These are phyloP conservation scores for Leccinum subspadiceum DNA, from an alignment of 1,284 basidiomycete species.

Conservation along the genomic window DNA sequence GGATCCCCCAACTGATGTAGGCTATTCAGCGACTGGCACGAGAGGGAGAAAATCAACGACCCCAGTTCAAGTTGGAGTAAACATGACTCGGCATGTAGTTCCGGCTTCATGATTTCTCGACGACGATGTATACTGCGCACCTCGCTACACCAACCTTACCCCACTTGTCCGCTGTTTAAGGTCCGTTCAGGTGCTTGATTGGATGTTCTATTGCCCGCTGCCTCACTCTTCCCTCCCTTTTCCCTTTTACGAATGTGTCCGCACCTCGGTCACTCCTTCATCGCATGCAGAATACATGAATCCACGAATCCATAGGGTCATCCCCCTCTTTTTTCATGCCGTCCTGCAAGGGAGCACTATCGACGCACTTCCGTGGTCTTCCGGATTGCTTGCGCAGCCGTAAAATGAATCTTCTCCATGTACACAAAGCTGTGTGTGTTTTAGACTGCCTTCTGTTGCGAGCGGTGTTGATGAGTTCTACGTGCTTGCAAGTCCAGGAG, in stretches of 20 bases:
- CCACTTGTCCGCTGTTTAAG: constrained; percentile 23
- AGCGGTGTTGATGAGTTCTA: constrained; percentile 1
- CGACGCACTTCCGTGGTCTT: constrained; percentile 7
- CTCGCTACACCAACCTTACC: constrained; percentile 9
- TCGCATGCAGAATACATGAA: constrained; percentile 4
- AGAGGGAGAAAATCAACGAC: constrained; percentile 1
- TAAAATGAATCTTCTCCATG: constrained; percentile 27
- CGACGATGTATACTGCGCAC: constrained; percentile 7
- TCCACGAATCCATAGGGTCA: constrained; percentile 7
- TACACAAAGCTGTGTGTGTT: constrained; percentile 14
- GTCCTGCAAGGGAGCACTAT: constrained; percentile 4
- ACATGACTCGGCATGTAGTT: constrained; percentile 13
- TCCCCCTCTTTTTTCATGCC: constrained; percentile 9
- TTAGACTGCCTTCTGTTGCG: constrained; percentile 7
- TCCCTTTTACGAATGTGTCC: constrained; percentile 16
- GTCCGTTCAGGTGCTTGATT: constrained; percentile 24
- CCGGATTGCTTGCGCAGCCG: constrained; percentile 22
- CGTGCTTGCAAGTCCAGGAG: background rate
- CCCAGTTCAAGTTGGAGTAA: constrained; percentile 2
- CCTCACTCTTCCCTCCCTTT: constrained; percentile 24
- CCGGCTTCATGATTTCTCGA: constrained; percentile 8
- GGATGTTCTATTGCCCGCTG: constrained; percentile 18
- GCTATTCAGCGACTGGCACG: constrained; percentile 20
- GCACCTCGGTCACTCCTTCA: constrained; percentile 8
- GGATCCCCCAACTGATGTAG: constrained; percentile 11